Evolutionary conservation across 768 basidiomycete genomes (phyloP).

Genomic region (Neoboletus magnificus): DNA sequence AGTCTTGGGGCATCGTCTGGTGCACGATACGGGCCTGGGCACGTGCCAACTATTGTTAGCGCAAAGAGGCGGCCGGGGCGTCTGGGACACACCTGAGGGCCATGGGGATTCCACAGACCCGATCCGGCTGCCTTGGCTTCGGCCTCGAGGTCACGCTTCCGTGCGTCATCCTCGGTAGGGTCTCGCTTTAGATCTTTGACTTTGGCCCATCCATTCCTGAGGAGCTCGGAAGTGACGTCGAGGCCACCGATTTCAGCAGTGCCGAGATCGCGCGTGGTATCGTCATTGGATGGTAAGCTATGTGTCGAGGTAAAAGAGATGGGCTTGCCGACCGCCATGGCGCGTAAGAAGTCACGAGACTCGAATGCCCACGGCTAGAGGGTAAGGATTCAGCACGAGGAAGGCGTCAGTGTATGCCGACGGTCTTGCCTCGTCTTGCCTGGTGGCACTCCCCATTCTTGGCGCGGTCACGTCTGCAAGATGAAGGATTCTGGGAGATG

Average conservation of each 20-base stretch:
- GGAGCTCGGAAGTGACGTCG: conserved; percentile 73
- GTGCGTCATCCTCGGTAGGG: conserved; percentile 72
- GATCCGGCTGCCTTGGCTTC: conserved; percentile 73
- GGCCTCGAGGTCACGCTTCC: conserved; percentile 67
- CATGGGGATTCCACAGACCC: conserved; percentile 86
- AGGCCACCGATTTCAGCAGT: conserved; percentile 67
- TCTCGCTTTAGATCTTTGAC: conserved; percentile 86
- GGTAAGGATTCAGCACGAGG: background rate
- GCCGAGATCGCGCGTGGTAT: conserved; percentile 76
- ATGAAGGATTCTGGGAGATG: conserved; percentile 67
- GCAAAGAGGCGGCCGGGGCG: background rate
- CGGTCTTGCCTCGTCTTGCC: conserved; percentile 80
- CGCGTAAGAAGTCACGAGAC: conserved; percentile 87
- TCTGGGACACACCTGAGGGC: conserved; percentile 51
- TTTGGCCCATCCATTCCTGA: conserved; percentile 91
- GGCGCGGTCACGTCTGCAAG: conserved; percentile 86
- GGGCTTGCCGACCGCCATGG: conserved; percentile 85
- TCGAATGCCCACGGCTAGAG: conserved; percentile 85
- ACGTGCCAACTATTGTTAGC: conserved; percentile 5
- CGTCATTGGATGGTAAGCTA: conserved; percentile 73
- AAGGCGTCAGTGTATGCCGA: background rate
- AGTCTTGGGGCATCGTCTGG: conserved; percentile 86
- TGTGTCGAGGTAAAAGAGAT: conserved; percentile 81
- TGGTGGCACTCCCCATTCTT: conserved; percentile 71
- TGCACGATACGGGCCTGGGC: conserved; percentile 66